Conservation (phyloP, 306 rosid genomes). For the Vicia faba region DNA sequence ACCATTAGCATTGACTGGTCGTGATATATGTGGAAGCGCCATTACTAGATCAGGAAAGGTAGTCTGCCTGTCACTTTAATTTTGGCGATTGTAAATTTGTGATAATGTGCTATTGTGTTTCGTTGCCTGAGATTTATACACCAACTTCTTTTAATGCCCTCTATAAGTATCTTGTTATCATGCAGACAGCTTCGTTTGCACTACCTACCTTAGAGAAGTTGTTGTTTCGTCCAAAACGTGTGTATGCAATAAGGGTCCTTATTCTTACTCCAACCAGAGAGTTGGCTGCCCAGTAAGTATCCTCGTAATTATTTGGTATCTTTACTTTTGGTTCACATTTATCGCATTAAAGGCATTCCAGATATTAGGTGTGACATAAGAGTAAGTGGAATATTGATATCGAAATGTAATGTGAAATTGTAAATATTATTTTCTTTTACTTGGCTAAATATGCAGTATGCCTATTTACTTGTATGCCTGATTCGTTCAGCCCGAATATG, state of each 20-base stretch:
- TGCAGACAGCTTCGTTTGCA: slow-evolving; percentile 91
- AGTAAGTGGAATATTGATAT: slow-evolving; percentile 2
- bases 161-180: slow-evolving; percentile 11
- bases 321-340: slow-evolving; percentile 4
- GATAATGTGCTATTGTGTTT: not conserved
- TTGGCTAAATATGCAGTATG: not conserved
- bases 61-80: slow-evolving; percentile 17
- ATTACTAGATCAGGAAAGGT: slow-evolving; percentile 99
- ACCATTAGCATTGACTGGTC: slow-evolving; percentile 78
- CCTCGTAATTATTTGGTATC: not conserved
- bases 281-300: slow-evolving; percentile 88
- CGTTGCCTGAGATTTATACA: slow-evolving; percentile 2
- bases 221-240: slow-evolving; percentile 75
- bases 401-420: not conserved
- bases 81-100: slow-evolving; percentile 2
- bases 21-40: slow-evolving; percentile 99
- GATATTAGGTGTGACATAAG: slow-evolving; percentile 12
- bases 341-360: slow-evolving; percentile 8
- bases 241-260: slow-evolving; percentile 89
- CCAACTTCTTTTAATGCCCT: slow-evolving; percentile 7
- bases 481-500: not conserved
- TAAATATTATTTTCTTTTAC: not conserved
- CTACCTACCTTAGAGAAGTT: slow-evolving; percentile 93
- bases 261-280: slow-evolving; percentile 96
- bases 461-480: not conserved